A percentile compares a stretch with the other conserved stretches of the same genome.
These are phyloP conservation scores for Ormosia emarginata DNA, from an alignment of 306 rosid genomes.

Conservation along the genomic window DNA sequence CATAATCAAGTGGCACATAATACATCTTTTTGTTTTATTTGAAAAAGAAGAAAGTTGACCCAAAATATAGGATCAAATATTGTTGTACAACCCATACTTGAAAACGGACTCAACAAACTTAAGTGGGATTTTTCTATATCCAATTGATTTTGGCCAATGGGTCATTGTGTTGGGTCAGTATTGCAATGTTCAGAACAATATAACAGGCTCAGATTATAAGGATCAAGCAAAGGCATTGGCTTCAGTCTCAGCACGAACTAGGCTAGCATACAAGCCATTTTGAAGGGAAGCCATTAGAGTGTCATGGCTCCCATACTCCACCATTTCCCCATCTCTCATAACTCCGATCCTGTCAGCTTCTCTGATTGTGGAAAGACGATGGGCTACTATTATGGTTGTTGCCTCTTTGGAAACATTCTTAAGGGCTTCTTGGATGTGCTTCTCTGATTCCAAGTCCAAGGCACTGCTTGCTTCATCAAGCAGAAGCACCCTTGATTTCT, in stretches of 20 bases:
- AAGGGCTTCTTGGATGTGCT: constrained; percentile 69
- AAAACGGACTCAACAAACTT: neutral
- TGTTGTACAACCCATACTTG: neutral
- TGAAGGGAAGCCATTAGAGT: constrained; percentile 51
- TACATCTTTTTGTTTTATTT: neutral
- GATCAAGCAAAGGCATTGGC: constrained; percentile 64
- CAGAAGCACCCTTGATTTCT: constrained; percentile 64
- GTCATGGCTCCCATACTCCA: constrained; percentile 77
- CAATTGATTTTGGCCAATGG: neutral
- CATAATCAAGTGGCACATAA: neutral
- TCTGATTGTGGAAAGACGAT: constrained; percentile 70
- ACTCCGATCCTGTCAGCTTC: constrained; percentile 73
- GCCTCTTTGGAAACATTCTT: constrained; percentile 47
- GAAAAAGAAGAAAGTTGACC: neutral
- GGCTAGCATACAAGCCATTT: constrained; percentile 63
- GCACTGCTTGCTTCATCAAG: constrained; percentile 98
- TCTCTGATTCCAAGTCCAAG: constrained; percentile 80
- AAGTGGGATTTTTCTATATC: neutral
- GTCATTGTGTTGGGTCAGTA: neutral
- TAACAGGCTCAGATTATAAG: neutral
- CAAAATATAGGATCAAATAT: neutral
- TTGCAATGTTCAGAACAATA: constrained; percentile 3
- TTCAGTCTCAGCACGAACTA: constrained; percentile 72
- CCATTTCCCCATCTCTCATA: constrained; percentile 61
- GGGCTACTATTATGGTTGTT: constrained; percentile 77